phyloP scores from a whole-genome alignment of 306 rosid genomes.

The Acacia crassicarpa region DNA sequence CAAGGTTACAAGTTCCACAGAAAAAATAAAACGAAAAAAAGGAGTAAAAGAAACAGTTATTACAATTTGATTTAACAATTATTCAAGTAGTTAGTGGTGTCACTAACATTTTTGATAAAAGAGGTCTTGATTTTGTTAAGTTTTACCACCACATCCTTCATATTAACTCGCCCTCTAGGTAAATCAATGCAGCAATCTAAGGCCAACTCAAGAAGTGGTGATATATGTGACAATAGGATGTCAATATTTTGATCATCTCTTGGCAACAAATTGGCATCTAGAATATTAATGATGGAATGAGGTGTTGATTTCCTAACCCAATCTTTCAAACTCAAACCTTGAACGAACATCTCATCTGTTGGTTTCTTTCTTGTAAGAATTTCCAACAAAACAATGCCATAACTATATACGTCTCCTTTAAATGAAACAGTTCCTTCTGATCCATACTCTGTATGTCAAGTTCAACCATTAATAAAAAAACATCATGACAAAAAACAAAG shows the following conservation, averaged over 20 bases:
- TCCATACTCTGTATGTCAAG: constrained; percentile 35
- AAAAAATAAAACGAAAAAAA: too few species aligned
- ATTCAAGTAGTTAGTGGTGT: too few species aligned
- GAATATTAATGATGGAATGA: neutral
- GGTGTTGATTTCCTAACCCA: neutral
- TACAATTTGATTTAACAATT: too few species aligned
- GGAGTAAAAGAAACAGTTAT: too few species aligned
- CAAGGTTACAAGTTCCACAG: too few species aligned
- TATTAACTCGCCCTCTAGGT: too few species aligned
- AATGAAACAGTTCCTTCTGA: constrained; percentile 38
- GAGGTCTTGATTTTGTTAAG: too few species aligned
- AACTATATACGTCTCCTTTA: constrained; percentile 47
- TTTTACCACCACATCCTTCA: too few species aligned
- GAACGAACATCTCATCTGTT: constrained; percentile 34
- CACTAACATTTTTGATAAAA: too few species aligned
- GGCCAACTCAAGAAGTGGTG: neutral
- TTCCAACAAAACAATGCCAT: constrained; percentile 45
- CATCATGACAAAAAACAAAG: neutral
- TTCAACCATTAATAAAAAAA: too few species aligned
- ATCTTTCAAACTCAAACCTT: constrained; percentile 10
- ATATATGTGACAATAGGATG: neutral
- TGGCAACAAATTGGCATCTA: neutral
- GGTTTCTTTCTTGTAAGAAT: constrained; percentile 46
- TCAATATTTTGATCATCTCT: too few species aligned
- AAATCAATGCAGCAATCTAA: neutral